Percentiles rank a stretch among this genome's conserved stretches.
These are phyloP conservation scores for Chrysophaeum taylorii DNA, from an alignment of 352 stramenopile species.

Conservation along the genomic window DNA sequence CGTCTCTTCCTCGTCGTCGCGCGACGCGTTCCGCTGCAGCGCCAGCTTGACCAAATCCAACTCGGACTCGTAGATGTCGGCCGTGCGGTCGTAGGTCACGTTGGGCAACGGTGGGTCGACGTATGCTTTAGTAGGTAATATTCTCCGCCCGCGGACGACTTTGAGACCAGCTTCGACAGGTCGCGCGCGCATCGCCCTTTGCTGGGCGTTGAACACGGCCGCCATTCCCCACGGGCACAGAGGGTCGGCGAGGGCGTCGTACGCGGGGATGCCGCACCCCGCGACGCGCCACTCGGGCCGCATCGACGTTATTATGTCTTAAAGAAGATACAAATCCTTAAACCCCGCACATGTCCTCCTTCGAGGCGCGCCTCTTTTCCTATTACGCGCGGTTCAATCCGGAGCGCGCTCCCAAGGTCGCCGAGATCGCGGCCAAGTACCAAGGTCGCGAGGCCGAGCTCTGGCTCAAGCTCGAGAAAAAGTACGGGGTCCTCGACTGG, in stretches of 20 bases:
- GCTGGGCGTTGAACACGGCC: neutral
- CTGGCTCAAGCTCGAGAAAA: slow-evolving; percentile 58
- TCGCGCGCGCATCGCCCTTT: neutral
- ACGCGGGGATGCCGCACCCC: too few relatives aligned
- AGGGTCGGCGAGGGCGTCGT: neutral
- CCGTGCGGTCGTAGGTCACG: slow-evolving; percentile 6
- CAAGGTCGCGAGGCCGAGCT: slow-evolving; percentile 47
- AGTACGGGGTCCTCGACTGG: slow-evolving; percentile 59
- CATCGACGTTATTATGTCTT: too few relatives aligned
- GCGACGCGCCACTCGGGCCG: too few relatives aligned
- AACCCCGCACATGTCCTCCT: too few relatives aligned
- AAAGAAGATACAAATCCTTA: too few relatives aligned
- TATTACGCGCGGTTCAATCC: slow-evolving; percentile 64
- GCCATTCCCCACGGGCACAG: neutral
- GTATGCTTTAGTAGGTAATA: neutral
- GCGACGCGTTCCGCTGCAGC: neutral
- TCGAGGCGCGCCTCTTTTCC: slow-evolving; percentile 20
- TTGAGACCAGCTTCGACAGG: neutral
- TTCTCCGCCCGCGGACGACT: neutral
- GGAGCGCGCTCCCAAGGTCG: slow-evolving; percentile 62
- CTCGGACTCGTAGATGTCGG: neutral
- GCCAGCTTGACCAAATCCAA: neutral
- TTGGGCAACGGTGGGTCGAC: neutral
- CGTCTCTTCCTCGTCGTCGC: neutral
- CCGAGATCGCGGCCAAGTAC: slow-evolving; percentile 60